A percentile compares a stretch with the other conserved stretches of the same genome.
phyloP scores from a whole-genome alignment of 2,329 filamentous ascomycete genomes.

The Microcyclospora tardicrescens region DNA sequence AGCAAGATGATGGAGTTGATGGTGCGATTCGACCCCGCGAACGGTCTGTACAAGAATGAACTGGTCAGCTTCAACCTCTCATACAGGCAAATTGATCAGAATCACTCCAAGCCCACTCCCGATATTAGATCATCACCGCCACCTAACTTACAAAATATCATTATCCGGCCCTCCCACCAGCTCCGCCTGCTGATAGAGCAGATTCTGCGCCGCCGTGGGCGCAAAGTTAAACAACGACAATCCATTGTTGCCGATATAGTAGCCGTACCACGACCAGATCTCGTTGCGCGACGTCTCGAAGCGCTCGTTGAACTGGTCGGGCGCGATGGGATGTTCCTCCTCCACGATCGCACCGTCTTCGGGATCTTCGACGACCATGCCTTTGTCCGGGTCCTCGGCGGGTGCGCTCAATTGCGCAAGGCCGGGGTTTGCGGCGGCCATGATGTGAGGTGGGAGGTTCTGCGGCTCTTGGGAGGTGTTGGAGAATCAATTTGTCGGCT shows the following conservation, averaged over 20 bases:
- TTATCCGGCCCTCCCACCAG: constrained; percentile 26
- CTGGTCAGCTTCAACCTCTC: too few species aligned
- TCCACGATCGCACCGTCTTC: constrained; percentile 13
- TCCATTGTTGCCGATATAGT: constrained; percentile 56
- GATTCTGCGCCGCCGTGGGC: constrained; percentile 51
- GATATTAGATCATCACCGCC: too few species aligned
- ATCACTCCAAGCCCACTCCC: too few species aligned
- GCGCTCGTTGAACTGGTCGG: constrained; percentile 42
- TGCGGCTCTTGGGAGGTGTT: too few species aligned
- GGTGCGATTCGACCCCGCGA: constrained; percentile 44
- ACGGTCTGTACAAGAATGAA: constrained; percentile 16
- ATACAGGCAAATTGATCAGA: too few species aligned
- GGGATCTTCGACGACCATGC: constrained; percentile 11
- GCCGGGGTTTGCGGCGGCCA: constrained; percentile 24
- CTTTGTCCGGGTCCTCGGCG: constrained; percentile 21
- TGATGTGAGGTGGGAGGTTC: constrained; percentile 3
- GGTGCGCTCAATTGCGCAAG: constrained; percentile 15
- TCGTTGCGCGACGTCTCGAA: constrained; percentile 41
- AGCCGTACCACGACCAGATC: constrained; percentile 36
- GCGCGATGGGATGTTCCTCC: constrained; percentile 34
- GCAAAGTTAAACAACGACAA: constrained; percentile 51
- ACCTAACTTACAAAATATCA: constrained; percentile 28
- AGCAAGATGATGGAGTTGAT: constrained; percentile 54
- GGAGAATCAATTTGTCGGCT: too few species aligned
- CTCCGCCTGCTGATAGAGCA: constrained; percentile 48